Conservation (phyloP, 139 green algal genomes). For the Pleodorina starrii region DNA sequence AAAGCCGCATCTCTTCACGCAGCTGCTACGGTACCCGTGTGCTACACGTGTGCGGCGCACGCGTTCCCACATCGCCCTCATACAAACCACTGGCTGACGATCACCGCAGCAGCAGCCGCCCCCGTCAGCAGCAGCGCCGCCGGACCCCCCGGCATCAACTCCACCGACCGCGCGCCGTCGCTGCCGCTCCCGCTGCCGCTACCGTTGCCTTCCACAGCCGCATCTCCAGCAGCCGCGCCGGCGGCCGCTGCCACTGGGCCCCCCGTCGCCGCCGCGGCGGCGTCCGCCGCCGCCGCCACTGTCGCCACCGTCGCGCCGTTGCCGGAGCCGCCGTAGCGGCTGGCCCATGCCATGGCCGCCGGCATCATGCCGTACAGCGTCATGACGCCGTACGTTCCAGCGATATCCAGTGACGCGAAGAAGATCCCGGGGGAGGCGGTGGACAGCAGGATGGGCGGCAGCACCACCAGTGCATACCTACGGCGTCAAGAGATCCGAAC, state of each 20-base stretch:
- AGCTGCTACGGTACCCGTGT: too few species aligned
- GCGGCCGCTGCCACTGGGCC: too few species aligned
- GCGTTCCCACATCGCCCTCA: background rate
- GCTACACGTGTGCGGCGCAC: too few species aligned
- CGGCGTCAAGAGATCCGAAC: too few species aligned
- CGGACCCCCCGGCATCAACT: constrained; percentile 38
- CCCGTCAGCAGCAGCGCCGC: constrained; percentile 40
- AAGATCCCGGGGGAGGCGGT: constrained; percentile 75
- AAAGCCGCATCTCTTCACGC: too few species aligned
- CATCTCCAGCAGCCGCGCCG: background rate
- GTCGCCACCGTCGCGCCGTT: background rate
- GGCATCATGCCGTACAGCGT: constrained; percentile 84
- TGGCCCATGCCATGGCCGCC: constrained; percentile 75
- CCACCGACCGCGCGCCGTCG: background rate
- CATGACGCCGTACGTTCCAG: constrained; percentile 83
- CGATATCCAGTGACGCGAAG: constrained; percentile 74
- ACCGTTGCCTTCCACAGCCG: background rate
- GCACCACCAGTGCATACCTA: constrained; percentile 62
- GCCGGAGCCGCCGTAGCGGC: constrained; percentile 55
- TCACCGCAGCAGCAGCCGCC: constrained; percentile 5
- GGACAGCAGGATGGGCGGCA: constrained; percentile 75
- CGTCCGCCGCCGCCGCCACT: background rate
- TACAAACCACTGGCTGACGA: constrained; percentile 36
- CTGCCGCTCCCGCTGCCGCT: background rate
- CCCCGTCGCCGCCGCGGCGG: background rate